Base-by-base conservation (phyloP, 345 rosid species). In the Euclidium syriacum region DNA sequence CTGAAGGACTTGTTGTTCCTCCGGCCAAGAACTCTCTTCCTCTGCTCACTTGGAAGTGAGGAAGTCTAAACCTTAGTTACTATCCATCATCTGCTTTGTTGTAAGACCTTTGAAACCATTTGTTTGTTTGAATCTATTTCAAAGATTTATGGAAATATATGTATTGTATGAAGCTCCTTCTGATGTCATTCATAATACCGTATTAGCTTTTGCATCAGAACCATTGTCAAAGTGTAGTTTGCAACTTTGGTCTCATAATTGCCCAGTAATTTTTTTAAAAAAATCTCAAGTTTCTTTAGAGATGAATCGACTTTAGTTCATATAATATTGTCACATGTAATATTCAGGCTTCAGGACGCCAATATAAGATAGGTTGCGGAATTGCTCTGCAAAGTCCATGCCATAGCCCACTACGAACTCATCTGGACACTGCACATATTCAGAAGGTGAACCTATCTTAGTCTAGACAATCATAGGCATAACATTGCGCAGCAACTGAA, bases 361-460 rank as follows among this genome's bases (percentile, higher is more conserved):
- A 47, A 92, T 47, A 70, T 85, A 92, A 41, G 98, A 90, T 74
- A 92, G 59, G 78, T 87, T 92, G 71, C 98, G 76, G 78, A 79
- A 92, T 10, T 72, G 58, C 72, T 92, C 98, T 5, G 94, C 97
- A 65, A 77, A 92, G 76, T 92, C 98, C 95, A 92, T 87, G 59
- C 97, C 98, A 26, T 89, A 89, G 27, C 98, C 98, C 42, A 92
- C 95, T 1, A 83, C 90, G 30, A 92, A 92, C 3, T 66, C 75
- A 76, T 92, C 97, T 10, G 91, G 90, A 64, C 98, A 92, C 97
- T 92, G 85, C 69, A 35, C 52, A 65, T 53, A 62, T 22, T 48
- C 48, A 68, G 14, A 71, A 40, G 4, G 26, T 33, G 26, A 39
- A 42, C n/a, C 47, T 17, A 38, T 7, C 8, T 39, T 29, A 41